Evolutionary conservation across 768 basidiomycete genomes (phyloP).

Genomic region (Phanerochaete sordida): DNA sequence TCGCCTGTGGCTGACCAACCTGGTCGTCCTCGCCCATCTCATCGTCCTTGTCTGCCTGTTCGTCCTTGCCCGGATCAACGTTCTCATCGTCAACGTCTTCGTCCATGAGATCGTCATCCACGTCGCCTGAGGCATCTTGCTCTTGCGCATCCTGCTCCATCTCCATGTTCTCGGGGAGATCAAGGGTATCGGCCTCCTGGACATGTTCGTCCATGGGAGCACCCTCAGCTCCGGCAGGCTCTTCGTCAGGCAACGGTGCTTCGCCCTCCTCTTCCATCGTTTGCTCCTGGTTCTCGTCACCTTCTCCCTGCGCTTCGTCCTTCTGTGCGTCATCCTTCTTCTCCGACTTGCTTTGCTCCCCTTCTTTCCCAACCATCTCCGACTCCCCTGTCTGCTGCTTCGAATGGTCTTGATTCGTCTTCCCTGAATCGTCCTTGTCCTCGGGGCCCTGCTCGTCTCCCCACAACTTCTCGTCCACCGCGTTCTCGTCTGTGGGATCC

Average conservation of each 20-base stretch:
- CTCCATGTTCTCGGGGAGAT: conserved; percentile 86
- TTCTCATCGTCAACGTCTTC: conserved; percentile 10
- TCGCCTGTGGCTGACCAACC: not conserved
- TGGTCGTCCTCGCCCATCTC: not conserved
- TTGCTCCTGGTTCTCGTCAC: conserved; percentile 21
- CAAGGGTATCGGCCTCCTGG: conserved; percentile 77
- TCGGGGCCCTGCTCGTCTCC: conserved; percentile 72
- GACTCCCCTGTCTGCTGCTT: conserved; percentile 47
- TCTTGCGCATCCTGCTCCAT: conserved; percentile 38
- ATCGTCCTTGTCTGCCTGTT: conserved; percentile 1
- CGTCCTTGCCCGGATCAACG: conserved; percentile 14
- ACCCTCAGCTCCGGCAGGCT: conserved; percentile 41
- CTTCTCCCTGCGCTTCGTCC: conserved; percentile 13
- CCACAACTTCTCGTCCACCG: conserved; percentile 97
- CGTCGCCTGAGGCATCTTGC: conserved; percentile 29
- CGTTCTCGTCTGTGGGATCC: conserved; percentile 77
- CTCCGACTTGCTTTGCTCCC: conserved; percentile 62
- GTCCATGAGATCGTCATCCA: conserved; percentile 19
- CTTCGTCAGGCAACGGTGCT: conserved; percentile 26
- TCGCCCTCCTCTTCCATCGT: conserved; percentile 27
- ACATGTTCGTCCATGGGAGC: conserved; percentile 74
- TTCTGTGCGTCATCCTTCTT: conserved; percentile 33
- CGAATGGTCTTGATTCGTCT: conserved; percentile 60
- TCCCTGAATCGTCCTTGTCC: conserved; percentile 50
- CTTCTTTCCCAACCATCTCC: conserved; percentile 81